These are phyloP conservation scores for Mrakia blollopis DNA, from an alignment of 768 basidiomycete genomes.

Conservation along the genomic window DNA sequence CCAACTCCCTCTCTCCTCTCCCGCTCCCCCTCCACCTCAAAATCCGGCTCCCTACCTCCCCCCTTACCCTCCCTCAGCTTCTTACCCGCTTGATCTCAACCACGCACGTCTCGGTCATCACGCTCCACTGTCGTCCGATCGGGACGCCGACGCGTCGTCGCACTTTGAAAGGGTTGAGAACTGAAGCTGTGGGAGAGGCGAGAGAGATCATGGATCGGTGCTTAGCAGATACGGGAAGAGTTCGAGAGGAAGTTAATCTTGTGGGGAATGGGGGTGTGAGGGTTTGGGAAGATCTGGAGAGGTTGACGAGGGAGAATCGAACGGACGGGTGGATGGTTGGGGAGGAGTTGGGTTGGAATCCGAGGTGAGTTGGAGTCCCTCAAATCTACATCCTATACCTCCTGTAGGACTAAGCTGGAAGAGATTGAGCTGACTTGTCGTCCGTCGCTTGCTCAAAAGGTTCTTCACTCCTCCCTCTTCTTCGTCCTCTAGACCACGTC, in stretches of 20 bases:
- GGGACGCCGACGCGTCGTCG: conserved; percentile 60
- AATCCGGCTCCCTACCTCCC: conserved; percentile 50
- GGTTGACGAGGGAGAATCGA: conserved; percentile 55
- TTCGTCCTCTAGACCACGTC: conserved; percentile 44
- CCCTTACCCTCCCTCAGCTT: conserved; percentile 54
- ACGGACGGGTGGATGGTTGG: conserved; percentile 78
- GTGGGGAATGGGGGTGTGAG: conserved; percentile 77
- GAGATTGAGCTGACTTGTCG: not conserved
- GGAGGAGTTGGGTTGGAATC: conserved; percentile 68
- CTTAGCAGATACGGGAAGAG: not conserved
- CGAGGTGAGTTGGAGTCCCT: conserved; percentile 60
- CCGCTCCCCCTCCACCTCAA: conserved; percentile 62
- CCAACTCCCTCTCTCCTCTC: conserved; percentile 63
- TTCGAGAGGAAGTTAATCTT: conserved; percentile 53
- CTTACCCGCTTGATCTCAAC: conserved; percentile 56
- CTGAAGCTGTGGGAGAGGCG: conserved; percentile 56
- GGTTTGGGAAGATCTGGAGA: conserved; percentile 54
- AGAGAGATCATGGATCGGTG: conserved; percentile 45
- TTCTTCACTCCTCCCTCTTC: conserved; percentile 51
- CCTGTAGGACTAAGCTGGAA: not conserved
- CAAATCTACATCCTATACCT: no score
- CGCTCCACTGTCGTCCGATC: conserved; percentile 69
- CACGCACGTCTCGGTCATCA: conserved; percentile 61
- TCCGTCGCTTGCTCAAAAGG: conserved; percentile 44
- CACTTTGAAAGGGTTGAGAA: conserved; percentile 60